Evolutionary conservation across 805 yeast genomes (phyloP).

Genomic region (Kockiozyma suomiensis): DNA sequence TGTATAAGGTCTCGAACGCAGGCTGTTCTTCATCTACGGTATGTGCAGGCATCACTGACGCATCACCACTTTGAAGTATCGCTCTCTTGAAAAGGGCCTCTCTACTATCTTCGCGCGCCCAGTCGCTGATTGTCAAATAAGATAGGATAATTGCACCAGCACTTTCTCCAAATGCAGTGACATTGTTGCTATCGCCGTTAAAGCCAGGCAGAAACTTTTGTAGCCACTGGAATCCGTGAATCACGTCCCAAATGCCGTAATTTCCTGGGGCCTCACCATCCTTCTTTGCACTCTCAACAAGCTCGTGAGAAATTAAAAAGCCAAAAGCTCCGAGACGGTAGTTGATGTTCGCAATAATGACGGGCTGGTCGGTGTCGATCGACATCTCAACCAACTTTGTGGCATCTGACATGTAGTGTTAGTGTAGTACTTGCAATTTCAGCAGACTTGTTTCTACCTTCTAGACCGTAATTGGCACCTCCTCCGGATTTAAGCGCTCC

Average conservation of each 20-base stretch:
- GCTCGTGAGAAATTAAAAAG: slow-evolving; percentile 47
- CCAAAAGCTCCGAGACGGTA: slow-evolving; percentile 50
- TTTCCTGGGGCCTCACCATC: slow-evolving; percentile 36
- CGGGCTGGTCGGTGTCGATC: slow-evolving; percentile 38
- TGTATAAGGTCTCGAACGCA: slow-evolving; percentile 14
- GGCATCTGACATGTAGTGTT: slow-evolving; percentile 13
- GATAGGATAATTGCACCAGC: slow-evolving; percentile 42
- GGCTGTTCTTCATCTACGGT: slow-evolving; percentile 19
- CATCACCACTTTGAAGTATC: slow-evolving; percentile 22
- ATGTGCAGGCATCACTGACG: slow-evolving; percentile 7
- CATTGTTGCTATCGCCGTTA: slow-evolving; percentile 49
- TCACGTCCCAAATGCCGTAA: slow-evolving; percentile 49
- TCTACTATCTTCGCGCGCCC: neutral
- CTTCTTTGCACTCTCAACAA: slow-evolving; percentile 41
- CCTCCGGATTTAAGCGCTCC: slow-evolving; percentile 48
- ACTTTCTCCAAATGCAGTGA: slow-evolving; percentile 49
- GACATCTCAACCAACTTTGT: slow-evolving; percentile 25
- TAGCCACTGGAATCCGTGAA: slow-evolving; percentile 46
- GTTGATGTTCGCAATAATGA: slow-evolving; percentile 46
- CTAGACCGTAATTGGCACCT: slow-evolving; percentile 33
- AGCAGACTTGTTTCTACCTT: neutral
- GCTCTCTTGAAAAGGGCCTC: slow-evolving; percentile 16
- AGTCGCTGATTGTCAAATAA: slow-evolving; percentile 5
- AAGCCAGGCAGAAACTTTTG: slow-evolving; percentile 46
- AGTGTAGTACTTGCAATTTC: neutral